A percentile compares a stretch with the other conserved stretches of the same genome.
These are phyloP conservation scores for Arabidopsis suecica DNA, from an alignment of 345 rosid species.

Conservation along the genomic window DNA sequence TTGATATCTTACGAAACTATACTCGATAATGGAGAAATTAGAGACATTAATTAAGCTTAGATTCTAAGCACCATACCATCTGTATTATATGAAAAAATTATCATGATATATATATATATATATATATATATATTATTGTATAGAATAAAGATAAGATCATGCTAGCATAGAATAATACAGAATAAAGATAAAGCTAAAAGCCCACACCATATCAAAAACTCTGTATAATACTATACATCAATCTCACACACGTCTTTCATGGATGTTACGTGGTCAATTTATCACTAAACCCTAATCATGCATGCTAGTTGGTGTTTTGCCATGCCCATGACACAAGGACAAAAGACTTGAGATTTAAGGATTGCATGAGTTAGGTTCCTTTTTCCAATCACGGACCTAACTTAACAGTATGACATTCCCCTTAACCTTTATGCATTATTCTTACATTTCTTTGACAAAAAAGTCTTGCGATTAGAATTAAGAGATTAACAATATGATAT, in stretches of 20 bases:
- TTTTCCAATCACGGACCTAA: constrained; percentile 42
- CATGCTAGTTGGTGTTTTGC: constrained; percentile 33
- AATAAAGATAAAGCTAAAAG: not conserved
- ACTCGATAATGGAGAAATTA: not conserved
- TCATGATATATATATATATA: not conserved
- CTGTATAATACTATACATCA: constrained; percentile 31
- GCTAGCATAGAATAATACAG: not conserved
- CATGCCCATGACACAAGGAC: constrained; percentile 27
- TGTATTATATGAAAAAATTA: not conserved
- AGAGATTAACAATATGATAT: constrained; percentile 2
- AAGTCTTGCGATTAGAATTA: not conserved
- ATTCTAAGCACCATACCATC: not conserved
- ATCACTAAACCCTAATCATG: constrained; percentile 37
- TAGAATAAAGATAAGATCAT: constrained; percentile 1
- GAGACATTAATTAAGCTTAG: not conserved
- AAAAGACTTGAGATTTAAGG: constrained; percentile 41
- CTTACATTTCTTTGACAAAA: not conserved
- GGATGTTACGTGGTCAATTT: constrained; percentile 46
- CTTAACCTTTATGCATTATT: constrained; percentile 37
- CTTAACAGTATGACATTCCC: constrained; percentile 45
- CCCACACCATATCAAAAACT: not conserved
- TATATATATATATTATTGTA: too few species aligned
- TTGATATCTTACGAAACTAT: not conserved
- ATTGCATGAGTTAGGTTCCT: constrained; percentile 49
- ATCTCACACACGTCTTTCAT: constrained; percentile 36